phyloP scores from a whole-genome alignment of 164 flowering plant genomes.

The Houttuynia cordata region DNA sequence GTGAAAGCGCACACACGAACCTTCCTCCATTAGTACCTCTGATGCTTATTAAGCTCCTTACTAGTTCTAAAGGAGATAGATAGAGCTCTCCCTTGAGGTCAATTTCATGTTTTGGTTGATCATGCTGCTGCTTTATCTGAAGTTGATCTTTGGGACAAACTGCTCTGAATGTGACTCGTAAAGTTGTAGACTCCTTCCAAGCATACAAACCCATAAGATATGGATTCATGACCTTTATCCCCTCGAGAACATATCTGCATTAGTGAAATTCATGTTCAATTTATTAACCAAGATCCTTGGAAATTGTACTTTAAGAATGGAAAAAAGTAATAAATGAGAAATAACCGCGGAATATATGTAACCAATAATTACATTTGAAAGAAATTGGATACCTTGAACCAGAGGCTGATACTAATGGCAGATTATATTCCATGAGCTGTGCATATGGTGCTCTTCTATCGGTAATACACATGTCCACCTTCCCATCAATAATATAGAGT shows the following conservation, averaged over 20 bases:
- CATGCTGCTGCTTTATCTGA: neutral
- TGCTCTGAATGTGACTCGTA: conserved; percentile 29
- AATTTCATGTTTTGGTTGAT: conserved; percentile 5
- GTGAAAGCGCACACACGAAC: conserved; percentile 24
- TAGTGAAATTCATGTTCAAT: neutral
- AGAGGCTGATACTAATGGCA: conserved; percentile 43
- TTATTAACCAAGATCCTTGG: too few relatives aligned
- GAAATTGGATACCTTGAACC: conserved; percentile 34
- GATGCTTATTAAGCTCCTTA: conserved; percentile 28
- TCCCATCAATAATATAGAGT: conserved; percentile 40
- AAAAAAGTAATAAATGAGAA: too few relatives aligned
- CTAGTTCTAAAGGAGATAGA: conserved; percentile 23
- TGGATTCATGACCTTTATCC: conserved; percentile 50
- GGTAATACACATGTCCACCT: conserved; percentile 34
- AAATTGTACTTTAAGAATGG: too few relatives aligned
- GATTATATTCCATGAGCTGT: conserved; percentile 42
- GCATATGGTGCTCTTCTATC: conserved; percentile 40
- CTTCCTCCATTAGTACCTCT: conserved; percentile 23
- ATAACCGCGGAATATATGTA: too few relatives aligned
- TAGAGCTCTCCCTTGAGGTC: conserved; percentile 35
- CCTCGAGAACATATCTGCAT: conserved; percentile 49
- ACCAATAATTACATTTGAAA: neutral
- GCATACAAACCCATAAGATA: conserved; percentile 27
- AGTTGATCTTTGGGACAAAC: conserved; percentile 2
- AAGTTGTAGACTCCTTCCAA: conserved; percentile 40